These are phyloP conservation scores for Jacaranda copaia DNA, from an alignment of 257 asterid species.

Conservation along the genomic window DNA sequence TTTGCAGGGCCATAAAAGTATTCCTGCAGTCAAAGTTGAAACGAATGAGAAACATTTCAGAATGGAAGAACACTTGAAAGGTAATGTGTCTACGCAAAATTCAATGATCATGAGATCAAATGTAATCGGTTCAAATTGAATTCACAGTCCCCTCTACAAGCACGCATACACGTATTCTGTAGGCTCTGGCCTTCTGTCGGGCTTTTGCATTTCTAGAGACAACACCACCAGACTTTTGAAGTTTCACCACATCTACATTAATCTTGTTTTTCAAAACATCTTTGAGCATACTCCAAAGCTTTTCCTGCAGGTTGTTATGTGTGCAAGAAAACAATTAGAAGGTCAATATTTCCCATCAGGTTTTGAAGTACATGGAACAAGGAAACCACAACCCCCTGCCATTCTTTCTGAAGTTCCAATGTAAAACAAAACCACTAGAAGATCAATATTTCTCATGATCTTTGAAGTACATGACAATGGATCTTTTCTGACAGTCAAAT, in stretches of 20 bases:
- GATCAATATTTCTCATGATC: no score
- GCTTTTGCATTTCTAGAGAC: slow-evolving; percentile 94
- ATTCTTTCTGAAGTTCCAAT: no score
- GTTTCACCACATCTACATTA: slow-evolving; percentile 95
- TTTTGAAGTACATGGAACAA: not conserved
- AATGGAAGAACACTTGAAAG: slow-evolving; percentile 9
- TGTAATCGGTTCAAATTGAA: slow-evolving; percentile 17
- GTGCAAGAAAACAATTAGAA: slow-evolving; percentile 26
- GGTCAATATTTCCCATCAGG: not conserved
- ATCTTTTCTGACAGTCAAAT: no score
- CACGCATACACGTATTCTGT: slow-evolving; percentile 76
- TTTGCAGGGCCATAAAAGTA: slow-evolving; percentile 91
- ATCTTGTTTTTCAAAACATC: slow-evolving; percentile 77
- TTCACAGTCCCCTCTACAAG: not conserved
- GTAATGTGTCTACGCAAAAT: not conserved
- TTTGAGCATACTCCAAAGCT: slow-evolving; percentile 98
- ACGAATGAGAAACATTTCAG: slow-evolving; percentile 15
- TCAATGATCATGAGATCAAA: not conserved
- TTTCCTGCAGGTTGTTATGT: slow-evolving; percentile 64
- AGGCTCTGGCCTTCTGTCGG: slow-evolving; percentile 86
- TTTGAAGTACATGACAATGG: no score
- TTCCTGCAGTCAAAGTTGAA: slow-evolving; percentile 58
- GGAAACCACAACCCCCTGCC: no score
- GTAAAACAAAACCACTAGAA: no score
- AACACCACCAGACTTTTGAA: slow-evolving; percentile 98